Percentiles rank a stretch among this genome's conserved stretches.
Evolutionary conservation across 768 basidiomycete species (phyloP).

Genomic region (Polyporus arcularius): DNA sequence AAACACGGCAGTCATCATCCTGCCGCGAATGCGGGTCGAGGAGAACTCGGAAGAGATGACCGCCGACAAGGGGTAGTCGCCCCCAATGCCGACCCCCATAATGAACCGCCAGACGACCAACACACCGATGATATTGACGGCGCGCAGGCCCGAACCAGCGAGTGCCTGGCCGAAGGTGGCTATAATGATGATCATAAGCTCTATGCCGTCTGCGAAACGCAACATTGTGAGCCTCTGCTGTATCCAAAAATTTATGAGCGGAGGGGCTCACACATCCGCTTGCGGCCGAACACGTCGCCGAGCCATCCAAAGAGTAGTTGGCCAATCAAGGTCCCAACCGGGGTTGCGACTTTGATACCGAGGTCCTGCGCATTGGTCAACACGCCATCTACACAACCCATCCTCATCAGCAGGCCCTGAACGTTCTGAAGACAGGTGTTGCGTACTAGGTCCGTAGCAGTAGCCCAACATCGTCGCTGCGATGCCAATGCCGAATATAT

Average conservation of each 20-base stretch:
- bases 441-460: slow-evolving; percentile 32
- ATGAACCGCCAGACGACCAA: slow-evolving; percentile 49
- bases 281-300: slow-evolving; percentile 44
- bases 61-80: slow-evolving; percentile 48
- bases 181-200: slow-evolving; percentile 40
- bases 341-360: slow-evolving; percentile 44
- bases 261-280: slow-evolving; percentile 36
- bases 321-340: slow-evolving; percentile 41
- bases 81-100: slow-evolving; percentile 43
- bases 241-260: too few relatives aligned
- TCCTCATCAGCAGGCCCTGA: too few relatives aligned
- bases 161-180: slow-evolving; percentile 42
- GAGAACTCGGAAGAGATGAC: slow-evolving; percentile 52
- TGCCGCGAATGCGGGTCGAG: slow-evolving; percentile 43
- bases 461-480: slow-evolving; percentile 46
- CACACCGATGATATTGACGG: slow-evolving; percentile 42
- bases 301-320: slow-evolving; percentile 48
- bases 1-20: slow-evolving; percentile 53
- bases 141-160: slow-evolving; percentile 41
- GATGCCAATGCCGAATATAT: slow-evolving; percentile 44
- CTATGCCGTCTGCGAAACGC: slow-evolving; percentile 42
- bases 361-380: slow-evolving; percentile 37
- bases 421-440: neutral
- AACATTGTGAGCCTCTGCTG: too few relatives aligned
- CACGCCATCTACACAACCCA: slow-evolving; percentile 35